Evolutionary conservation across 2,329 filamentous ascomycete genomes (phyloP), one percentile per base, ranked within the genome.

Genomic region (Dryadomyces quercivorus): DNA sequence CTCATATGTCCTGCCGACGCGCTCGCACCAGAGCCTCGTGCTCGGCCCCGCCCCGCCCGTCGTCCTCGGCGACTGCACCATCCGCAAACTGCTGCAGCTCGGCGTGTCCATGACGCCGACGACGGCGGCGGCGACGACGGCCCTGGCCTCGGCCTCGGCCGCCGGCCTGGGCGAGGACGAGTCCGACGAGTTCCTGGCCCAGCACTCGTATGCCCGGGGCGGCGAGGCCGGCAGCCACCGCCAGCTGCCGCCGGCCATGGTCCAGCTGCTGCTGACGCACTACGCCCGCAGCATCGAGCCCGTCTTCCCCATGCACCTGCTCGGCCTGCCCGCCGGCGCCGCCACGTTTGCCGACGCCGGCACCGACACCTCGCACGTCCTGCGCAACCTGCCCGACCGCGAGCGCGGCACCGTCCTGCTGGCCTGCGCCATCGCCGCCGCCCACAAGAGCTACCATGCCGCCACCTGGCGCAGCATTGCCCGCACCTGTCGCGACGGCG

Each of bases 351-450:
- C 46, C 22, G 26, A 20, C 22, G 5, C 42, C 26, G 22, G 40
- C 26, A 13, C 51, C 13, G 5, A 10, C 26, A 16, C 50, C 42
- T 42, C 38, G 5, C 38, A 31, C 40, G 10, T 22, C 40, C 40
- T 51, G 21, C 49, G 38, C 38, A 36, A 26, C 7, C 38, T 51
- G 10, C 7, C 49, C 21, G 48, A 40, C 34, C 36, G 13, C 20
- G 50, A 51, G 38, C 50, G 50, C 40, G 45, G 50, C n/a, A 10
- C 26, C 40, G 50, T 21, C 8, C 42, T 52, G 22, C 42, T 52
- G 10, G 40, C 22, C 22, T 52, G 50, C 42, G 51, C 51, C 31
- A n/a, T 52, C 13, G 51, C 51, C n/a, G 51, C 51, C 50, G 51
- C 51, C 44, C 51, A 52, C 43, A 46, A 47, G 43, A 52, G 51